Evolutionary conservation across 768 basidiomycete species (phyloP), one percentile per base, ranked within the genome.

Genomic region (Omphalotus guepiniiformis): DNA sequence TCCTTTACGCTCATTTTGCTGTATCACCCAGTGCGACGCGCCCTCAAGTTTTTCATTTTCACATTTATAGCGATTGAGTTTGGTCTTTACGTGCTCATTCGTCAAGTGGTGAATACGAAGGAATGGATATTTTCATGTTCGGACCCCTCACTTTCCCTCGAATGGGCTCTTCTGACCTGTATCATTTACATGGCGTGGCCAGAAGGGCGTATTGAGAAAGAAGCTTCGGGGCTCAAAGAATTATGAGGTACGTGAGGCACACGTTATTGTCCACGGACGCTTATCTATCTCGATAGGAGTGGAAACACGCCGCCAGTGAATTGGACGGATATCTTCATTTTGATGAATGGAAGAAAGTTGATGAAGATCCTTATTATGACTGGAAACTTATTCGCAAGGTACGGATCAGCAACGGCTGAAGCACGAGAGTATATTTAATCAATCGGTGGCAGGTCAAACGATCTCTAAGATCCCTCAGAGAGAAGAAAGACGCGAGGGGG

Each of bases 51-150:
- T 50, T 79, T 95, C 52, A 88, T 98, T 27, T 89, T 91, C 55
- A 44, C 83, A 4, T 79, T 96, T 64, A 96, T 98, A 47, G 74
- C 80, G 30, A 73, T 73, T 12, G 87, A 97, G 64, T 97, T 98
- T 62, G 75, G 88, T 12, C 63, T 87, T 22, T 99, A 99, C 57
- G 79, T 98, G 30, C 53, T 90, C 28, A 89, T 93, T 39, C 75
- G 95, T 13, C 95, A 99, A 62, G 58, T 95, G 15, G 96, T 99
- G 35, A 97, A 97, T 59, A 77, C 89, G 3, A 91, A 96, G 61
- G 95, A 99, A 67, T 97, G 84, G 80, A 62, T 95, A 36, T 81
- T 85, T 21, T 92, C 92, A 39, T 97, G 93, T 93, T 60, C 55
- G 72, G 62, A 34, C 43, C 49, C 15, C 51, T n/a, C 30, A 38